Conservation (phyloP, 1,284 basidiomycete genomes). For the Rhodotorula sp. region DNA sequence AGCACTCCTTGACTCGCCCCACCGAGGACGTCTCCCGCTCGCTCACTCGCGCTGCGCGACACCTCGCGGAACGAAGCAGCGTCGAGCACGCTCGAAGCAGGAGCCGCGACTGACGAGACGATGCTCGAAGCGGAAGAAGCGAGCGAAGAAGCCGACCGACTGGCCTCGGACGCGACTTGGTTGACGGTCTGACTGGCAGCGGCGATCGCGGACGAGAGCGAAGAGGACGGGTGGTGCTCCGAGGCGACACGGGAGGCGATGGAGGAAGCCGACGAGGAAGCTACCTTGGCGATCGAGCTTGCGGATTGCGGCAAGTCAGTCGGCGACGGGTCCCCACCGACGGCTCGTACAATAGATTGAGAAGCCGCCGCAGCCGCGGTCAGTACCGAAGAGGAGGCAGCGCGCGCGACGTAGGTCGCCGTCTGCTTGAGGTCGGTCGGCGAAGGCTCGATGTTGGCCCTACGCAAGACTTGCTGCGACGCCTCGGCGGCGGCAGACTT, state of each 20-base stretch:
- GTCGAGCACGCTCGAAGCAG: conserved; percentile 6
- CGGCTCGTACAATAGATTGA: conserved; percentile 11
- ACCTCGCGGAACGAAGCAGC: conserved; percentile 1
- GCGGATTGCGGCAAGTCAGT: conserved; percentile 23
- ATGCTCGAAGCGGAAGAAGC: conserved; percentile 16
- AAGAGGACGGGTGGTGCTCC: conserved; percentile 7
- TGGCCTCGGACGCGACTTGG: neutral
- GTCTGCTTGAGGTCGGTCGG: conserved; percentile 28
- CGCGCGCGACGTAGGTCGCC: conserved; percentile 20
- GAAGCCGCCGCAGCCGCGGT: conserved; percentile 20
- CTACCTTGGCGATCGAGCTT: conserved; percentile 14
- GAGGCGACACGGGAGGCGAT: conserved; percentile 9
- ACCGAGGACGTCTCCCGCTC: conserved; percentile 19
- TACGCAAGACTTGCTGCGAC: conserved; percentile 24
- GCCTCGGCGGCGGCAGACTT: conserved; percentile 18
- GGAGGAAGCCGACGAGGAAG: conserved; percentile 6
- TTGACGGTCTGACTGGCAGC: conserved; percentile 11
- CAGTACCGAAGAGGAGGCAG: conserved; percentile 12
- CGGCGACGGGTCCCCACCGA: conserved; percentile 26
- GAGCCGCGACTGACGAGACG: conserved; percentile 14
- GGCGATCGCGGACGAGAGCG: conserved; percentile 18
- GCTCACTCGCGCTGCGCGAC: conserved; percentile 7
- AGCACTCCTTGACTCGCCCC: conserved; percentile 21
- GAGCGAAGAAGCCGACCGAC: neutral
- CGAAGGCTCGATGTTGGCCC: conserved; percentile 16